Base-by-base conservation (phyloP, 345 rosid genomes). In the Acer saccharum region DNA sequence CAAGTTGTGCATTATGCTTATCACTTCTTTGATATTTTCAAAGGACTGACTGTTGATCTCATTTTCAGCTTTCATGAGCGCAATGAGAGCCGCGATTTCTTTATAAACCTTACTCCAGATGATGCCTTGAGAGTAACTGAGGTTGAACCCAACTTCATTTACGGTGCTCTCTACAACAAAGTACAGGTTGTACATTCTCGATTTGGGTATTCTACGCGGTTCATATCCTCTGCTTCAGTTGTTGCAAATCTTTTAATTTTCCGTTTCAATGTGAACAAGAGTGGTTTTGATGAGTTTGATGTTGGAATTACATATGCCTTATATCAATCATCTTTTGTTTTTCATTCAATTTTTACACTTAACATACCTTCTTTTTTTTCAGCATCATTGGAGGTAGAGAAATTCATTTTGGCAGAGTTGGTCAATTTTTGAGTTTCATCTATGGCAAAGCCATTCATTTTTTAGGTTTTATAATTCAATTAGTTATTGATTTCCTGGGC, bases 101-200 rank as follows among this genome's bases (percentile, higher is more conserved):
- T 81, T 20, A 7, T 50, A 6, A 68, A 0, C 35, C 41, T 76
- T 75, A 1, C 57, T 32, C 0, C 5, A 1, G 46, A 32, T 60
- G 52, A 68, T 4, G 85, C 84, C 12, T 18, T 32, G 23, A 44
- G 63, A 11, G 79, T 86, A 20, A 67, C 81, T 3, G 83, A 74
- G 35, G 77, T 80, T 39, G 89, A 81, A 50, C 78, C 79, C 6
- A 82, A 80, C 6, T 77, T 86, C 65, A 78, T 81, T 71, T 82
- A 69, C 13, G 77, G 75, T 35, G 41, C 71, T 29, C 79, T 82
- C 65, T 66, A 64, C 57, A 82, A 77, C 65, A 82, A 82, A 69
- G 82, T n/a, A 3, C 23, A 57, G 21, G 61, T 57, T 57, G 61
- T 57, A 0, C 61, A 57, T 57, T 57, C 61, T 2, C 7, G 20